These are phyloP conservation scores for Globisporangium iwayamae DNA, from an alignment of 352 stramenopile species.

Conservation along the genomic window DNA sequence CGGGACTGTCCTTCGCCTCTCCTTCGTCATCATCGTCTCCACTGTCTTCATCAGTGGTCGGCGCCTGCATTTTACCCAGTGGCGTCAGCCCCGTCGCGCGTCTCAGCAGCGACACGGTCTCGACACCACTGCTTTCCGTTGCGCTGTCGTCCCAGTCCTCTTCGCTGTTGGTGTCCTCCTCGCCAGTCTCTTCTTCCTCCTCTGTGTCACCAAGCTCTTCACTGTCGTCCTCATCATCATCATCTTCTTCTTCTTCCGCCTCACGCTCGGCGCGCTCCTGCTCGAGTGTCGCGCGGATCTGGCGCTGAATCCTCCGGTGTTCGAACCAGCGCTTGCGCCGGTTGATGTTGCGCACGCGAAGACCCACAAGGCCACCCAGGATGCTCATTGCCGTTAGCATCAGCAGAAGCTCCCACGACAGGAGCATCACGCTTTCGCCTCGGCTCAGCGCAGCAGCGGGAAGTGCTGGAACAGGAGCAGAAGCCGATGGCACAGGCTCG, in stretches of 20 bases:
- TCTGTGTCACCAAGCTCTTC: not conserved
- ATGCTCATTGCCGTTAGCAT: conserved; percentile 36
- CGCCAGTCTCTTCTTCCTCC: conserved; percentile 5
- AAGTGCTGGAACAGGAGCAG: not conserved
- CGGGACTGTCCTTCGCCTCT: not conserved
- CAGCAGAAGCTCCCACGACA: conserved; percentile 41
- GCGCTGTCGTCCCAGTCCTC: conserved; percentile 20
- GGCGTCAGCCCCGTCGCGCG: conserved; percentile 5
- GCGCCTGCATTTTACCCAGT: conserved; percentile 1
- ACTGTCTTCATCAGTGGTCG: conserved; percentile 11
- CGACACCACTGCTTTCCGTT: conserved; percentile 17
- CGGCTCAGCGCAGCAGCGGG: not conserved
- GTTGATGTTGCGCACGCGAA: conserved; percentile 44
- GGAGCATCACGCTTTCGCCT: conserved; percentile 21
- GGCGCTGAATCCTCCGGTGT: conserved; percentile 29
- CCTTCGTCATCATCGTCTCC: conserved; percentile 2
- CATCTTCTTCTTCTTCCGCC: conserved; percentile 15
- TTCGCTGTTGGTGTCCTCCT: conserved; percentile 16
- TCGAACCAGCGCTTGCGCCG: conserved; percentile 51
- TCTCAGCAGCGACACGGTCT: conserved; percentile 18
- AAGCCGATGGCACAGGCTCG: not conserved
- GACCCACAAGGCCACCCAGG: conserved; percentile 40
- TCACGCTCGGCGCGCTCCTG: conserved; percentile 16
- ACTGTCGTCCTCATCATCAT: conserved; percentile 11
- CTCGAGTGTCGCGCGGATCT: conserved; percentile 24